These are phyloP conservation scores for Parasitella parasitica DNA, from an alignment of 371 early-diverging fungal genomes.

Conservation along the genomic window DNA sequence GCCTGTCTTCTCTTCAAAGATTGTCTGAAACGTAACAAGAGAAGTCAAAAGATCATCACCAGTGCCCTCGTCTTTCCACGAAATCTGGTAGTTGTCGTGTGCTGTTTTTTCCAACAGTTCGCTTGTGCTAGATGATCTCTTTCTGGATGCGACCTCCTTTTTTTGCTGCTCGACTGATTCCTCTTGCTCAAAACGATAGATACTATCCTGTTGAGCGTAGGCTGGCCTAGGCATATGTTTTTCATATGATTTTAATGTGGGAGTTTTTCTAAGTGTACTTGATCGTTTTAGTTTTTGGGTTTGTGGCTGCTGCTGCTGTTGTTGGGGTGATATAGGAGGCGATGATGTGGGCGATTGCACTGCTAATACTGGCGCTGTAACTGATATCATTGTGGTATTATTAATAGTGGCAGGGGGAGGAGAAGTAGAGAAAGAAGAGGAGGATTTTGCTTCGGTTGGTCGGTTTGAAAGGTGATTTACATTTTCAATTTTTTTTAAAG, in stretches of 20 bases:
- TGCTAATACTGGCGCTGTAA: neutral
- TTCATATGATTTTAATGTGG: slow-evolving; percentile 39
- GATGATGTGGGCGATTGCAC: neutral
- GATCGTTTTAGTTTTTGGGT: slow-evolving; percentile 13
- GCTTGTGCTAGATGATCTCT: neutral
- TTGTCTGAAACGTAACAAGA: slow-evolving; percentile 36
- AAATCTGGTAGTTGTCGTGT: slow-evolving; percentile 36
- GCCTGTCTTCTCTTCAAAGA: slow-evolving; percentile 35
- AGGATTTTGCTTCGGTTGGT: neutral
- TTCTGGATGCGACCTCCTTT: neutral
- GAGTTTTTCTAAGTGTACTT: slow-evolving; percentile 35
- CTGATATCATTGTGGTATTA: neutral
- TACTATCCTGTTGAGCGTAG: slow-evolving; percentile 40
- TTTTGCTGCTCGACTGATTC: neutral
- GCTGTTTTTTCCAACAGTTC: neutral
- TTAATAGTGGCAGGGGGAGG: neutral
- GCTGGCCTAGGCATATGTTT: slow-evolving; percentile 35
- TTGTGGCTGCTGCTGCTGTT: neutral
- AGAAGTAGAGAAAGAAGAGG: neutral
- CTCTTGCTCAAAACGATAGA: slow-evolving; percentile 27
- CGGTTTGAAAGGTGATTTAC: neutral
- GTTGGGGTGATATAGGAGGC: neutral
- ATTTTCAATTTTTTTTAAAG: neutral
- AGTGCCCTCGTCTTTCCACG: slow-evolving; percentile 47
- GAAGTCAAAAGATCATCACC: slow-evolving; percentile 43